These are phyloP conservation scores for Leccinum imitatum DNA, from an alignment of 768 basidiomycete species.

Conservation along the genomic window DNA sequence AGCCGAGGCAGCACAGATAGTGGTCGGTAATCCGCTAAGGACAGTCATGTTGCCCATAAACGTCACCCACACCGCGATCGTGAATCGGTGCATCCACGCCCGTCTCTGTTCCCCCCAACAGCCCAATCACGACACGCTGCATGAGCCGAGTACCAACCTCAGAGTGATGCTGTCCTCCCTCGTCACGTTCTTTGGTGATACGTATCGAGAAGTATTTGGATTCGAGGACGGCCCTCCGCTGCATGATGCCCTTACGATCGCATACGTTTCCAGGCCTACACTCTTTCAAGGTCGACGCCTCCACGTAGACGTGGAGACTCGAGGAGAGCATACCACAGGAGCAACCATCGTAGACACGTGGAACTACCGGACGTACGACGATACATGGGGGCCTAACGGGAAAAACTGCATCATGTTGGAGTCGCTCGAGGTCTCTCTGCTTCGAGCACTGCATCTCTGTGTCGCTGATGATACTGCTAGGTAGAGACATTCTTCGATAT, in stretches of 20 bases:
- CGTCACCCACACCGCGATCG: conserved; percentile 84
- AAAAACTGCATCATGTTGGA: conserved; percentile 78
- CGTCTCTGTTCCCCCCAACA: conserved; percentile 49
- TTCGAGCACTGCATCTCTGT: not conserved
- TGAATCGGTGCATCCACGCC: conserved; percentile 52
- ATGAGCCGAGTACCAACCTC: conserved; percentile 44
- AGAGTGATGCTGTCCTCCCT: conserved; percentile 74
- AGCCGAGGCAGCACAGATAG: conserved; percentile 85
- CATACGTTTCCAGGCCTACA: conserved; percentile 68
- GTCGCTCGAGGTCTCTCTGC: conserved; percentile 53
- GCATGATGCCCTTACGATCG: conserved; percentile 83
- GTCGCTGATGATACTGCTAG: conserved; percentile 36
- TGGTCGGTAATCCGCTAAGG: conserved; percentile 68
- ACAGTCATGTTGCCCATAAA: conserved; percentile 82
- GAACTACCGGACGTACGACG: conserved; percentile 56
- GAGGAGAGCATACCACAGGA: conserved; percentile 62
- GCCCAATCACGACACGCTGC: conserved; percentile 17
- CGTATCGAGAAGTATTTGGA: conserved; percentile 74
- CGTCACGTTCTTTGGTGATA: conserved; percentile 68
- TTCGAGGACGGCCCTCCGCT: conserved; percentile 85
- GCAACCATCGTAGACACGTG: conserved; percentile 83
- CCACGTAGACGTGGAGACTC: conserved; percentile 80
- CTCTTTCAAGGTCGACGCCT: conserved; percentile 63
- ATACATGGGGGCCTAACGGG: conserved; percentile 69
- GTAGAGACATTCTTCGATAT: conserved; percentile 64